Evolutionary conservation across 176 grass and related monocot species (phyloP), one percentile per base, ranked within the genome.

Genomic region (Musa acuminata): DNA sequence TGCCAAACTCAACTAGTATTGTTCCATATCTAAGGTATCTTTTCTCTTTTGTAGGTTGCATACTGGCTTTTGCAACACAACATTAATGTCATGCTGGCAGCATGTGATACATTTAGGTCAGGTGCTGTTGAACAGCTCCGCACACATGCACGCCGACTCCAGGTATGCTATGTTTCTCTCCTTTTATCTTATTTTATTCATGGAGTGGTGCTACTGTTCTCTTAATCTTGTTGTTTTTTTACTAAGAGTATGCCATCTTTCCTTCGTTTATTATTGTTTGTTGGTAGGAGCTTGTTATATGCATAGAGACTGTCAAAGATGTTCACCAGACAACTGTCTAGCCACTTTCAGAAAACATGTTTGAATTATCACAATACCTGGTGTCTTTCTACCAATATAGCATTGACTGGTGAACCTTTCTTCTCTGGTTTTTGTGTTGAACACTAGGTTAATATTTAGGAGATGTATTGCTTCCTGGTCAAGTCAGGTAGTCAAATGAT

Each of bases 11-110:
- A 26, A 67, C 11, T 19, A 13, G 11, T 66, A 14, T 22, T 10
- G 16, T 69, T 20, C 16, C 12, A 49, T 69, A 5, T 49, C 13
- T 12, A 35, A 20, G n/a, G 2, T 50, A 57, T 55, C 13, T 24
- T 35, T 70, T 24, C 22, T 49, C 20, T 27, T 60, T 2, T 64
- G n/a, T 84, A 97, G 90, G 90, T 98, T 71, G 90, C 94, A 43
- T 98, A 98, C 78, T 98, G 94, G 94, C 88, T 93, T 80, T 76
- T 85, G 73, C 94, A 98, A 82, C 94, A 98, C 82, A 79, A 98
- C 75, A 77, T 93, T 57, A 93, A 84, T 85, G 94, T 91, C 67
- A 98, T 85, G 70, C 77, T 98, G 51, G 94, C 90, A 78, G 88
- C 94, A 51, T 98, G 94, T 64, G 90, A 93, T 81, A 93, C 94